Base-by-base conservation (phyloP, 805 yeast genomes). In the Cyberlindnera suaveolens region DNA sequence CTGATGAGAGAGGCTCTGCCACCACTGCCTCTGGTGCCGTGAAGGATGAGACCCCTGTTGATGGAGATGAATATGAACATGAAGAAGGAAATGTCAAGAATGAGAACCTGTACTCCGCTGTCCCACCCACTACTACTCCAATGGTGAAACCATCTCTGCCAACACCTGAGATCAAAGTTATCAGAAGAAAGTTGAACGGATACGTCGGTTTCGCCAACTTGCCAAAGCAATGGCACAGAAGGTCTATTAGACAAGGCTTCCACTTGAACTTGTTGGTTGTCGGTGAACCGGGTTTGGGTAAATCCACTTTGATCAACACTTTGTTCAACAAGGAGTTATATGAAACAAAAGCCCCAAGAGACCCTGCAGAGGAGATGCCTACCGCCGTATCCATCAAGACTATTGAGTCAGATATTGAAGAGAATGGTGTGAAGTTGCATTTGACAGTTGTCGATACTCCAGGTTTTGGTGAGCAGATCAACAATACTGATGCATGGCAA, bases 201-300 rank as follows among this genome's bases (percentile, higher is more conserved):
- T 90, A 85, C 62, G 99, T 93, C 44, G 99, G 99, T 6, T 93
- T 93, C 68, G 96, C 97, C 53, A 93, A 90, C 67, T 74, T 93
- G 60, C 99, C 99, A 46, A 93, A 90, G 62, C 99, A 93, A 71
- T 93, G 97, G 96, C 98, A 93, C 69, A 81, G 96, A 67, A 88
- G 85, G 66, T 83, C 96, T 2, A 78, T 88, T 48, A 82, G 85
- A 65, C 77, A 86, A 60, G 99, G 99, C 13, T 93, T 93, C 73
- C 77, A 73, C 56, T 77, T 93, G 62, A 93, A 93, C 63, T 63
- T 93, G 48, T 77, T 93, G 78, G 88, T 87, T 45, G 95, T 90
- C 49, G 95, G 95, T 53, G 95, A 87, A 68, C 72, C 82, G 47
- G 97, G 99, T 5, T 72, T 91, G 49, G 99, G 99, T 56, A 91